Conservation (phyloP, 805 yeast species). For the Kluyveromyces nonfermentans region DNA sequence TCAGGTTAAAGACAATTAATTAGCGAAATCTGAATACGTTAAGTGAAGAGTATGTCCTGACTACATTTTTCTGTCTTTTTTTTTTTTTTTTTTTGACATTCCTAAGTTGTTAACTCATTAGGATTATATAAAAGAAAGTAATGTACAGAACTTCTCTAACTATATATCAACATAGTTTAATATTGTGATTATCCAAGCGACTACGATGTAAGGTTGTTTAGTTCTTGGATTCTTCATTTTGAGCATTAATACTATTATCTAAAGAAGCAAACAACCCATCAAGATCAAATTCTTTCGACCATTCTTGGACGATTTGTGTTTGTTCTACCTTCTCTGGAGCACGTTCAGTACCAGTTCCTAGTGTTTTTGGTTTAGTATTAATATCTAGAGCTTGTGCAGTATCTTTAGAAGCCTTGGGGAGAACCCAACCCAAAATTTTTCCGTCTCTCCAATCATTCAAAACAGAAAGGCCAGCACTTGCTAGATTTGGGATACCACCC, state of each 20-base stretch:
- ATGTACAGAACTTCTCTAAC: background rate
- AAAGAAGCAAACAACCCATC: slow-evolving; percentile 59
- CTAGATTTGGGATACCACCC: slow-evolving; percentile 88
- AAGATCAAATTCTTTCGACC: slow-evolving; percentile 92
- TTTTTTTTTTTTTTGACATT: too few species aligned
- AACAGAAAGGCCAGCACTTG: slow-evolving; percentile 72
- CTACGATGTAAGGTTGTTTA: background rate
- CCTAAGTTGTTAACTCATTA: background rate
- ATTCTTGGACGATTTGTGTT: slow-evolving; percentile 72
- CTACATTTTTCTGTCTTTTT: too few species aligned
- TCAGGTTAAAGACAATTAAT: background rate
- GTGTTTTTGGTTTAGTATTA: slow-evolving; percentile 26
- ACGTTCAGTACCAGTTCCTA: slow-evolving; percentile 28
- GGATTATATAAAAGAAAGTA: background rate
- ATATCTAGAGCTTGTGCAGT: slow-evolving; percentile 18
- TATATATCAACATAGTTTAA: background rate
- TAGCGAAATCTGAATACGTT: too few species aligned
- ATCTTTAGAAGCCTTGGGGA: slow-evolving; percentile 52
- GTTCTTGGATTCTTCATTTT: slow-evolving; percentile 1
- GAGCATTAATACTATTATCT: slow-evolving; percentile 26
- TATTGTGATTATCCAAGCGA: background rate
- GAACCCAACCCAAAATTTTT: slow-evolving; percentile 80
- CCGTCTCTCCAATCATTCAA: slow-evolving; percentile 98
- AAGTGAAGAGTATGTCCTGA: too few species aligned
- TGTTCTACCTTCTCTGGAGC: slow-evolving; percentile 42